Percentiles rank a stretch among this genome's conserved stretches.
Evolutionary conservation across 371 early-diverging fungal genomes (phyloP).

Genomic region (Coelomomyces lativittatus): DNA sequence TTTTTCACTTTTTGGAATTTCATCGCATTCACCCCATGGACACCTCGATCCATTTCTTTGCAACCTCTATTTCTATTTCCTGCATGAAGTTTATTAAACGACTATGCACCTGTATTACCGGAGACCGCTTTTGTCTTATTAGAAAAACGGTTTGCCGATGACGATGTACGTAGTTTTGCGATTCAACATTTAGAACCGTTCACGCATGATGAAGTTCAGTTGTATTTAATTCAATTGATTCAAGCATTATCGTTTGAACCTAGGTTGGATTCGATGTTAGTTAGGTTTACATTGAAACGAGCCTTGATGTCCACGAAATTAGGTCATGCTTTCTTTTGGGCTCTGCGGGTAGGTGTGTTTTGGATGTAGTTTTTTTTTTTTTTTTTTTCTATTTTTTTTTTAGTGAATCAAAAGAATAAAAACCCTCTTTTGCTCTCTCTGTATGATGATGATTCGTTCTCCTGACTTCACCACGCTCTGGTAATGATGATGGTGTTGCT

Average conservation of each 20-base stretch:
- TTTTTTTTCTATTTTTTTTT: too few relatives aligned
- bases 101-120: not conserved
- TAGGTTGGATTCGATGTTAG: constrained; percentile 2
- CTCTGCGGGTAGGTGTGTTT: constrained; percentile 1
- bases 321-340: constrained; percentile 5
- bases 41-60: too few relatives aligned
- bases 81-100: not conserved
- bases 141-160: constrained; percentile 3
- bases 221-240: constrained; percentile 4
- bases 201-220: not conserved
- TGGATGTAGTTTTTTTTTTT: too few relatives aligned
- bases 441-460: too few relatives aligned
- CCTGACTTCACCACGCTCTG: too few relatives aligned
- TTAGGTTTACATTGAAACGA: constrained; percentile 3
- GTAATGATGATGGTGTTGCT: too few relatives aligned
- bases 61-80: too few relatives aligned
- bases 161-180: constrained; percentile 3
- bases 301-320: not conserved
- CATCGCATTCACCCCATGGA: too few relatives aligned
- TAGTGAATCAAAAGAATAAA: too few relatives aligned
- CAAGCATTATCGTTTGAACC: constrained; percentile 5
- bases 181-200: not conserved
- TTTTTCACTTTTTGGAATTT: too few relatives aligned
- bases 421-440: too few relatives aligned
- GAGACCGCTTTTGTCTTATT: constrained; percentile 3